Evolutionary conservation across 1,139 yeast genomes (phyloP).

Genomic region (Nematodospora anomalae): DNA sequence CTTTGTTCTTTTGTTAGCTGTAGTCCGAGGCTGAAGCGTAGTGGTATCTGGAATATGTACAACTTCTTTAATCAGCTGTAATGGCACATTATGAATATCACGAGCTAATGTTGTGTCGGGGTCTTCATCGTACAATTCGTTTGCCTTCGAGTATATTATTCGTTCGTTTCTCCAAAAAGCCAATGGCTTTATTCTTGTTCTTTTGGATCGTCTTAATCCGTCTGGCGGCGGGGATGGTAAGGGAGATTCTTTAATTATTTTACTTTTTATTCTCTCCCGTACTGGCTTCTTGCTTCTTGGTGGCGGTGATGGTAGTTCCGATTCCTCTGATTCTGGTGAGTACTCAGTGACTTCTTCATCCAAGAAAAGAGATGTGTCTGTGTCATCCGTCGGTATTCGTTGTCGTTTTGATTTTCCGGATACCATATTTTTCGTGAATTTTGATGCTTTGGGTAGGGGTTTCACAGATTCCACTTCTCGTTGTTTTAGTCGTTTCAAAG

Average conservation of each 20-base stretch:
- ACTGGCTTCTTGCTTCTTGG: constrained; percentile 5
- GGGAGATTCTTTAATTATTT: constrained; percentile 30
- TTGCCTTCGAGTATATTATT: constrained; percentile 56
- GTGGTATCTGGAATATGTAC: constrained; percentile 46
- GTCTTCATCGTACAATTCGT: constrained; percentile 29
- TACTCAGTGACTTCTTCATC: neutral
- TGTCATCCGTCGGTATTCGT: constrained; percentile 4
- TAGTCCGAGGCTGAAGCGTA: neutral
- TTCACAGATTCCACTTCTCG: neutral
- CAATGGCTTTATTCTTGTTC: constrained; percentile 70
- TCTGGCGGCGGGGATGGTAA: constrained; percentile 51
- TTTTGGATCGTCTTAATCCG: constrained; percentile 51
- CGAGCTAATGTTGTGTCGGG: constrained; percentile 37
- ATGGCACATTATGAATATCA: constrained; percentile 42
- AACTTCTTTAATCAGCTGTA: constrained; percentile 62
- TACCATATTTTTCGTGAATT: constrained; percentile 8
- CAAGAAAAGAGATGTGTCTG: constrained; percentile 2
- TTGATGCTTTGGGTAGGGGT: constrained; percentile 2
- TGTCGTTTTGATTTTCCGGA: constrained; percentile 5
- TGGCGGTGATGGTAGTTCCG: neutral
- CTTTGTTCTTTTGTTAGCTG: constrained; percentile 15
- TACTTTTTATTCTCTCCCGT: neutral
- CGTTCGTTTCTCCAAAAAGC: constrained; percentile 87
- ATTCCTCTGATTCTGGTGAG: neutral
- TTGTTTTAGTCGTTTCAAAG: constrained; percentile 1